Evolutionary conservation across 495 filamentous ascomycete species (phyloP).

Genomic region (Cladorrhinum samala): DNA sequence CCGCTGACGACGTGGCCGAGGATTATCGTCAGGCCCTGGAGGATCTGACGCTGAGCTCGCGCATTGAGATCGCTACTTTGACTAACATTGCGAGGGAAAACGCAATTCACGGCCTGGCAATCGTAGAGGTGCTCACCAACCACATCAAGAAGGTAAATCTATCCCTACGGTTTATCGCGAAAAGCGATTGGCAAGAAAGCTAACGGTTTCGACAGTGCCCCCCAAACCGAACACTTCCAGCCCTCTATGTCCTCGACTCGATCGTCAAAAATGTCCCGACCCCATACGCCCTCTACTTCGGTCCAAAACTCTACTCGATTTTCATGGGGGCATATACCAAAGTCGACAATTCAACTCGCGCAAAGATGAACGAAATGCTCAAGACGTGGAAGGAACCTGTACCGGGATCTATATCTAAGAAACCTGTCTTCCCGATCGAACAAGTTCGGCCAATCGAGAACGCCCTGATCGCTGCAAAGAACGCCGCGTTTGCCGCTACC

Average conservation of each 20-base stretch:
- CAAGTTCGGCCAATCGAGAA: conserved; percentile 86
- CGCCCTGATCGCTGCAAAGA: conserved; percentile 82
- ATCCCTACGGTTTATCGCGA: conserved; percentile 1
- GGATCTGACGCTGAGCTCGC: conserved; percentile 81
- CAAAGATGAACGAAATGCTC: conserved; percentile 92
- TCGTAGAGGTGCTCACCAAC: conserved; percentile 79
- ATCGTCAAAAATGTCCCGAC: conserved; percentile 98
- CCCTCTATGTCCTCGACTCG: conserved; percentile 96
- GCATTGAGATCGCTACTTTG: conserved; percentile 89
- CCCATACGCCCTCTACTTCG: conserved; percentile 90
- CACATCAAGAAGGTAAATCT: conserved; percentile 79
- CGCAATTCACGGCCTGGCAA: conserved; percentile 85
- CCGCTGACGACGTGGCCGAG: conserved; percentile 84
- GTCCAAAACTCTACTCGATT: conserved; percentile 81
- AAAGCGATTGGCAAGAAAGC: background rate
- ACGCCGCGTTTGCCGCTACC: conserved; percentile 63
- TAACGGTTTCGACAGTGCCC: conserved; percentile 54
- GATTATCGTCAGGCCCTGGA: conserved; percentile 91
- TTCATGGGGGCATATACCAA: conserved; percentile 95
- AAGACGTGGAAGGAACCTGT: conserved; percentile 98
- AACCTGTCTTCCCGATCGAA: conserved; percentile 83
- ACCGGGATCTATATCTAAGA: conserved; percentile 77
- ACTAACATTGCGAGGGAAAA: conserved; percentile 96
- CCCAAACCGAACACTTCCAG: conserved; percentile 79
- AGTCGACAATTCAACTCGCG: conserved; percentile 72